Percentiles rank a stretch among this genome's conserved stretches.
Conservation (phyloP, 2,329 filamentous ascomycete genomes). For the Apiospora phragmitis region DNA sequence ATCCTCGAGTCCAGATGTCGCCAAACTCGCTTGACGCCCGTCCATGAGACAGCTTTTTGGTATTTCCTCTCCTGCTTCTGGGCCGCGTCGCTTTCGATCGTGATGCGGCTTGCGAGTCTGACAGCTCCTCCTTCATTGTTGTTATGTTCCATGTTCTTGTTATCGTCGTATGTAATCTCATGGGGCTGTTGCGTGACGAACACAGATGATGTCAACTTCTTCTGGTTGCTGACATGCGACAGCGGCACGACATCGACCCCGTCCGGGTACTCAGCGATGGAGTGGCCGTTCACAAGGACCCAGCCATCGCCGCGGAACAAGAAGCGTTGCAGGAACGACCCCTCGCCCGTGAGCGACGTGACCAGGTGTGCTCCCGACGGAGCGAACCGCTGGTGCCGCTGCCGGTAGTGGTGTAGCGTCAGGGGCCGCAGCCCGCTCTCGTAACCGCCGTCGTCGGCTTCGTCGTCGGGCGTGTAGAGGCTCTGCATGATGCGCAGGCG, state of each 20-base stretch:
- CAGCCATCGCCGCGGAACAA: slow-evolving; percentile 43
- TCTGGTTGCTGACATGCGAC: not conserved
- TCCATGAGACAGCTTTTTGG: slow-evolving; percentile 36
- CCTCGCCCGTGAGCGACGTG: slow-evolving; percentile 43
- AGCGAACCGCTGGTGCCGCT: slow-evolving; percentile 37
- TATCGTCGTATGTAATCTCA: not conserved
- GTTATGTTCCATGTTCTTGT: not conserved
- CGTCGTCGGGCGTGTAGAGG: slow-evolving; percentile 40
- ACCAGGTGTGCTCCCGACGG: slow-evolving; percentile 44
- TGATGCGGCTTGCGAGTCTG: slow-evolving; percentile 25
- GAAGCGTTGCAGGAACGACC: slow-evolving; percentile 49
- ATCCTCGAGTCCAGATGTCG: slow-evolving; percentile 39
- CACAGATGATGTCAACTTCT: not conserved
- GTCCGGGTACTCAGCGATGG: slow-evolving; percentile 43
- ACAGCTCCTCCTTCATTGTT: slow-evolving; percentile 15
- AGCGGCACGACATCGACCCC: slow-evolving; percentile 28
- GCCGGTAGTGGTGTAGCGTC: slow-evolving; percentile 39
- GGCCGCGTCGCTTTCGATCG: slow-evolving; percentile 15
- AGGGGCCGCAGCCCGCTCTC: slow-evolving; percentile 43
- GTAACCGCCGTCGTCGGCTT: slow-evolving; percentile 31
- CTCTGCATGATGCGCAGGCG: slow-evolving; percentile 44
- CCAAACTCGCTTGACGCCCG: slow-evolving; percentile 40
- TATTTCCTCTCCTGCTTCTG: slow-evolving; percentile 26
- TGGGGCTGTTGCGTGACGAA: slow-evolving; percentile 14
- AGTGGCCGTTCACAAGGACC: slow-evolving; percentile 49